Evolutionary conservation across 2,329 filamentous ascomycete species (phyloP), one percentile per base, ranked within the genome.

Genomic region (Cylindrodendrum hubeiense): DNA sequence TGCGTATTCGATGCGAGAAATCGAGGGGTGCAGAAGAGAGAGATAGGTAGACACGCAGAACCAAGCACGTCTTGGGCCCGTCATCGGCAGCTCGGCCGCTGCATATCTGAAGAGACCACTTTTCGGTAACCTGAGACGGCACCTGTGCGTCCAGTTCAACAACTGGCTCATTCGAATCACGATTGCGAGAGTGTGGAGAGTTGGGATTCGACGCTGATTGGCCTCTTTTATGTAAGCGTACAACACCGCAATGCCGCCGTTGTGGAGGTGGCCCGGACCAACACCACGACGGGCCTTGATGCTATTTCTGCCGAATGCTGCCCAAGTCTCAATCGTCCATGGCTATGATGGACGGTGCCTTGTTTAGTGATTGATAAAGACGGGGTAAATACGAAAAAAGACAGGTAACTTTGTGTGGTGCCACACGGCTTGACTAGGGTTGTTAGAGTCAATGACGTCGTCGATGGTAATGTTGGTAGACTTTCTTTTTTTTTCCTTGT

Each of bases 171-270:
- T n/a, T 60, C 60, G 58, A 62, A 72, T 74, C 69, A 70, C 72
- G 69, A 71, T 71, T 63, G 63, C 44, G 30, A 63, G 51, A 63
- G 43, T 74, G 66, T 67, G 71, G 71, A 71, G 71, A 62, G 66
- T 54, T 24, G 41, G 19, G 37, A 55, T 22, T 19, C 44, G 44
- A 64, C 60, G 55, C 58, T 66, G 68, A 74, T 74, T 74, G 70
- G 71, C 34, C 47, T 66, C 34, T 17, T 53, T 15, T 53, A 54
- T n/a, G 67, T 64, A 72, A 72, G 68, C 68, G 70, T 66, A 63
- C 65, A 52, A 51, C 56, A 62, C 66, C 52, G 46, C 62, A 60
- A 68, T 58, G 65, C 66, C 53, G 60, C 56, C 52, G 46, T 59
- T 63, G 65, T 66, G 52, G 63, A 61, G 55, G 61, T 59, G 47